phyloP scores from a whole-genome alignment of 495 filamentous ascomycete genomes.

The Polyplosphaeria fusca region DNA sequence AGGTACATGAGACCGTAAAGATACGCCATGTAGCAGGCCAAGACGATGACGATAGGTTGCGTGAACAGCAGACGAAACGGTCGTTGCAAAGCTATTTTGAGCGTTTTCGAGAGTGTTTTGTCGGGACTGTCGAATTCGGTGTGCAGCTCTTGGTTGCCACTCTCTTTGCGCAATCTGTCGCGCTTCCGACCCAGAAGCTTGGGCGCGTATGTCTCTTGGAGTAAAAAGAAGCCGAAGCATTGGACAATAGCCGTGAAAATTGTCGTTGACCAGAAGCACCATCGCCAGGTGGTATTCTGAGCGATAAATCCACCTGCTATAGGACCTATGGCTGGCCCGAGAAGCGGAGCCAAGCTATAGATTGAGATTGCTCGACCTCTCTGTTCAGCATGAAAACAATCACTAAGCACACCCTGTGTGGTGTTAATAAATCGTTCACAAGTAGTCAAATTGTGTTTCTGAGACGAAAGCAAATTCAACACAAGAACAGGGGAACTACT shows the following conservation, averaged over 20 bases:
- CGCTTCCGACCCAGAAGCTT: conserved; percentile 58
- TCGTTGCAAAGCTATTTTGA: conserved; percentile 38
- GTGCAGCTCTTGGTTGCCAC: conserved; percentile 58
- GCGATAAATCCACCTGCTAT: conserved; percentile 55
- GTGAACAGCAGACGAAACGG: conserved; percentile 51
- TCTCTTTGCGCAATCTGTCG: conserved; percentile 57
- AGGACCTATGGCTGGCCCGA: conserved; percentile 44
- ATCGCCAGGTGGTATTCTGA: conserved; percentile 54
- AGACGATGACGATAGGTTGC: conserved; percentile 53
- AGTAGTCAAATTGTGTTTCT: no score
- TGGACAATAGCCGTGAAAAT: conserved; percentile 64
- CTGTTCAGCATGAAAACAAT: conserved; percentile 42
- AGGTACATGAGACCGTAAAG: conserved; percentile 73
- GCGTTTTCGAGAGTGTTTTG: conserved; percentile 32
- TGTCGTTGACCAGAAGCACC: conserved; percentile 47
- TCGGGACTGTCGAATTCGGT: conserved; percentile 59
- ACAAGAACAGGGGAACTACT: background rate
- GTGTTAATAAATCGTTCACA: no score
- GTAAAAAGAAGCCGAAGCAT: conserved; percentile 59
- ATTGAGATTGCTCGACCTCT: conserved; percentile 42
- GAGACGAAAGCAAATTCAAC: background rate
- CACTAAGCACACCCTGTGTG: conserved; percentile 42
- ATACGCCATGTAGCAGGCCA: conserved; percentile 64
- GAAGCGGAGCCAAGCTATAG: conserved; percentile 43
- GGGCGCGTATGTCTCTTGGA: conserved; percentile 63